Conservation (phyloP, 345 rosid species). For the Syzygium jambos region DNA sequence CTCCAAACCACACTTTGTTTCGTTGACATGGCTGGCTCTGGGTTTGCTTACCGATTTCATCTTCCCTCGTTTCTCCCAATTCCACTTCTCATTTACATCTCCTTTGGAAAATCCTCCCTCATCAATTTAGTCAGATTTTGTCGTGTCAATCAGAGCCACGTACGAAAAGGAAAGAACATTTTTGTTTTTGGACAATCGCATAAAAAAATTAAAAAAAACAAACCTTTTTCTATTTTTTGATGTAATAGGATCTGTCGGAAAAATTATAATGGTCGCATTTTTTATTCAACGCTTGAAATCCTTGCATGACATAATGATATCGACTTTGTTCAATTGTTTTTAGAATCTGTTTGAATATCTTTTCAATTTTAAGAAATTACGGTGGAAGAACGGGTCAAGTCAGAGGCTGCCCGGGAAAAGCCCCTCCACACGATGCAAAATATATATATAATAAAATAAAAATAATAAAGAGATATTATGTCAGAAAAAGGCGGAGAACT, state of each 20-base stretch:
- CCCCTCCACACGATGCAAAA: background rate
- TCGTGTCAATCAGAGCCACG: background rate
- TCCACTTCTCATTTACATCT: background rate
- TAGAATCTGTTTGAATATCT: background rate
- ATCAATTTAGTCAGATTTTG: background rate
- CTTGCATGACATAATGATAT: background rate
- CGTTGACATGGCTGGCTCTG: background rate
- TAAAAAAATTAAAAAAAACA: too few species aligned
- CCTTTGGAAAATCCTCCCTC: background rate
- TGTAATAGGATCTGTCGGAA: background rate
- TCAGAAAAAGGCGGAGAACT: background rate
- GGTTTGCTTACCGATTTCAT: background rate
- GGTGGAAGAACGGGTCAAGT: background rate
- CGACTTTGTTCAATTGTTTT: background rate
- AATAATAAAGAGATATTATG: background rate
- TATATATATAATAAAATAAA: too few species aligned
- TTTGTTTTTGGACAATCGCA: background rate
- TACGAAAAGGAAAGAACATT: background rate
- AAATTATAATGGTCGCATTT: background rate
- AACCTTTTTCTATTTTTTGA: background rate
- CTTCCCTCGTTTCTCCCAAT: background rate
- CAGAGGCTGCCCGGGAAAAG: background rate
- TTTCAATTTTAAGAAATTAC: background rate
- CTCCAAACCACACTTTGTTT: background rate
- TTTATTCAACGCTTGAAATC: too few species aligned